Evolutionary conservation across 768 basidiomycete species (phyloP).

Genomic region (Crucibulum laeve): DNA sequence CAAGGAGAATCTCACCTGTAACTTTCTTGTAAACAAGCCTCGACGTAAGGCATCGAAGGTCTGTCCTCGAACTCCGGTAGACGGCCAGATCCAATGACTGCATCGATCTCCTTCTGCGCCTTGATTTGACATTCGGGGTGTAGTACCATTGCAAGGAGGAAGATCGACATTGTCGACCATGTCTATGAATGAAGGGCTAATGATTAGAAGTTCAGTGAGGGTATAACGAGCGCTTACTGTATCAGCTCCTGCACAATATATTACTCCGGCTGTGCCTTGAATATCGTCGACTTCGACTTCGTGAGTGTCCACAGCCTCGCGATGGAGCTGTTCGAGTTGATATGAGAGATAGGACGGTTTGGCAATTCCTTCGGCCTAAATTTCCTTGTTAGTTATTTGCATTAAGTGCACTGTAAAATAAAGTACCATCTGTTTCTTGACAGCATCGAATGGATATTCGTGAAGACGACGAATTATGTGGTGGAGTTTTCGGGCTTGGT

Average conservation of each 20-base stretch:
- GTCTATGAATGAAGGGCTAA: slow-evolving; percentile 6
- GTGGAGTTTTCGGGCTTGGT: slow-evolving; percentile 25
- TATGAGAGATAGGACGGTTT: slow-evolving; percentile 12
- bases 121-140: slow-evolving; percentile 18
- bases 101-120: slow-evolving; percentile 26
- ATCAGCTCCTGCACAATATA: slow-evolving; percentile 33
- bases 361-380: slow-evolving; percentile 10
- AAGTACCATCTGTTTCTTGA: slow-evolving; percentile 19
- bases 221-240: slow-evolving; percentile 15
- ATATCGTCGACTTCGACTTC: slow-evolving; percentile 12
- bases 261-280: slow-evolving; percentile 19
- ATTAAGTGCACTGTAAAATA: neutral
- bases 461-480: slow-evolving; percentile 22
- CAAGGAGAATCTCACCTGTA: slow-evolving; percentile 12
- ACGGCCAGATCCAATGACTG: slow-evolving; percentile 14
- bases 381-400: neutral
- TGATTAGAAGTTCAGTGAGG: neutral
- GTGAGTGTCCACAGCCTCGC: slow-evolving; percentile 1
- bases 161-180: slow-evolving; percentile 8
- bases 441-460: slow-evolving; percentile 24
- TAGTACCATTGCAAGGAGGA: slow-evolving; percentile 24
- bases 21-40: slow-evolving; percentile 19
- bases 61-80: slow-evolving; percentile 22
- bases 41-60: slow-evolving; percentile 18
- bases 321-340: slow-evolving; percentile 5